Base-by-base conservation (phyloP, 495 filamentous ascomycete species). In the Sordaria brevicollis region DNA sequence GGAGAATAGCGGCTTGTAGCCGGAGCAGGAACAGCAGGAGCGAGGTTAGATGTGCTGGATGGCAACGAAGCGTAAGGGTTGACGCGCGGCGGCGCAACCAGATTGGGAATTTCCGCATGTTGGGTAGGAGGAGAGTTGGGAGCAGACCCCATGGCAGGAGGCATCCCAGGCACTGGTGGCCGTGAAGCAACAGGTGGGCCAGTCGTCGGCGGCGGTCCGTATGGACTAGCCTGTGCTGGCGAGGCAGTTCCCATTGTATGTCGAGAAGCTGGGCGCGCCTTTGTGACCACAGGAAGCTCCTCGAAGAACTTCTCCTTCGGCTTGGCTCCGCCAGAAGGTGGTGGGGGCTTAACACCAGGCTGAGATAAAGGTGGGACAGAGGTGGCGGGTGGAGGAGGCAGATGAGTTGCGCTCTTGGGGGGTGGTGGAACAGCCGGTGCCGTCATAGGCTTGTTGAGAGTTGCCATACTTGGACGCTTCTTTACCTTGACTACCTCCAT, bases 401-500 rank as follows among this genome's bases (percentile, higher is more conserved):
- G 70, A 38, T 79, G 83, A 66, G 71, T 93, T 73, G 83, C 87
- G 73, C 83, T 92, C 74, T 91, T 83, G 35, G 85, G 83, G 31
- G 88, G 87, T 6, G 84, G 69, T 35, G 71, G 68, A 19, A 69
- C 82, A 25, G 78, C 79, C 25, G 84, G 76, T 19, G 76, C 80
- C 35, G 74, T 62, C 49, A 71, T 21, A 65, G 74, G 68, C 68
- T 73, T 49, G 73, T 71, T 57, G 77, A 78, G 65, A 75, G 79
- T 39, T 82, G 81, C 49, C 66, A 78, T 79, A 68, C 81, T 86
- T 65, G 78, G 77, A 68, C 86, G 80, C 81, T 87, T 88, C 79
- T 87, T 86, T 35, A 90, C 90, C 68, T 87, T 87, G 19, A 89
- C 85, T 17, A 97, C 85, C 65, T 97, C 94, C 80, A 96, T 92